A percentile compares a stretch with the other conserved stretches of the same genome.
Conservation (phyloP, 2,329 filamentous ascomycete genomes). For the Exophiala bonariae region DNA sequence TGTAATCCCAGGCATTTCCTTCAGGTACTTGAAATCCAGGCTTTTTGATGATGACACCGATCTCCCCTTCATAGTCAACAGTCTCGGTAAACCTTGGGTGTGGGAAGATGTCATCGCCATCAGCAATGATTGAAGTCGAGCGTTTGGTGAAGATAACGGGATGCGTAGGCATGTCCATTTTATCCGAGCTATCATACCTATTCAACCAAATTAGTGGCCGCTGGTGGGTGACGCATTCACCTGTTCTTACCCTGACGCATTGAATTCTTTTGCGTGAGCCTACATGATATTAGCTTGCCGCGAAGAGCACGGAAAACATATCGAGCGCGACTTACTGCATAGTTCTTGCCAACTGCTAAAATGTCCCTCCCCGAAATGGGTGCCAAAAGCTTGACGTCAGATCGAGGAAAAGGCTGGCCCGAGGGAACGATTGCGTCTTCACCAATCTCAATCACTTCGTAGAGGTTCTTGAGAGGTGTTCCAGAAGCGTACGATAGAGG, state of each 20-base stretch:
- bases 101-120: constrained; percentile 46
- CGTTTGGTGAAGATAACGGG: constrained; percentile 26
- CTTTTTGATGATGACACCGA: constrained; percentile 58
- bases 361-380: constrained; percentile 26
- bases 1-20: constrained; percentile 49
- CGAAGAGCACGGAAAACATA: not conserved
- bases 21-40: constrained; percentile 46
- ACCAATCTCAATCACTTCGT: constrained; percentile 54
- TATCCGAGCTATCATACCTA: constrained; percentile 58
- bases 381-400: constrained; percentile 39
- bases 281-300: constrained; percentile 26
- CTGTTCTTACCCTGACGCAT: no score
- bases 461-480: constrained; percentile 47
- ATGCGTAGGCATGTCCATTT: constrained; percentile 51
- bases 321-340: constrained; percentile 47
- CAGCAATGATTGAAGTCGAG: constrained; percentile 51
- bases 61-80: constrained; percentile 58
- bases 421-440: constrained; percentile 38
- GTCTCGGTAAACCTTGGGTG: constrained; percentile 51
- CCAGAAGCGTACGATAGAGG: constrained; percentile 50
- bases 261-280: constrained; percentile 60
- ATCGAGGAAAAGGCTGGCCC: constrained; percentile 35
- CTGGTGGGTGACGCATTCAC: constrained; percentile 48
- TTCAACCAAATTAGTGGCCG: no score
- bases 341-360: constrained; percentile 46